phyloP scores from a whole-genome alignment of 2,329 filamentous ascomycete species.

The Domatiomyces globalis region DNA sequence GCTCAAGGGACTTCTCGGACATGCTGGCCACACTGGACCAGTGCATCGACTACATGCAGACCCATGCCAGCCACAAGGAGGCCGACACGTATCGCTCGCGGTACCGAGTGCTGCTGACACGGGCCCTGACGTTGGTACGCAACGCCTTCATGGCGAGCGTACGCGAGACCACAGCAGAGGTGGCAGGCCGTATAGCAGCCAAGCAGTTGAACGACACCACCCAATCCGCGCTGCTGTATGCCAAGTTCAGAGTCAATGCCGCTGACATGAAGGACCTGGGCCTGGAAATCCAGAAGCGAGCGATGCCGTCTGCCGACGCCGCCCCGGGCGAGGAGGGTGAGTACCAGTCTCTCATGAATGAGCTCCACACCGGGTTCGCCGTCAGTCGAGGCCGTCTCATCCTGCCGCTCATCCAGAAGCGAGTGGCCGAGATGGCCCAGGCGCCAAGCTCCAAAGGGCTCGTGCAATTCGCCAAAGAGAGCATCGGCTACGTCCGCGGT shows the following conservation, averaged over 20 bases:
- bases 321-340: conserved; percentile 46
- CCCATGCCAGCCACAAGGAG: conserved; percentile 73
- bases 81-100: conserved; percentile 75
- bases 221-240: conserved; percentile 55
- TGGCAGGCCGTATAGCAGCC: conserved; percentile 49
- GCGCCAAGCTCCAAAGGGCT: conserved; percentile 48
- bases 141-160: conserved; percentile 52
- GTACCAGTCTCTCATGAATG: conserved; percentile 52
- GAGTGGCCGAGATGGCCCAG: conserved; percentile 40
- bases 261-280: conserved; percentile 52
- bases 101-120: conserved; percentile 66
- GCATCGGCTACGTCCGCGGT: conserved; percentile 51
- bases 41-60: conserved; percentile 84
- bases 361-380: conserved; percentile 50
- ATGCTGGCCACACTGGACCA: conserved; percentile 78
- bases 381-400: conserved; percentile 45
- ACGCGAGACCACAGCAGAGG: conserved; percentile 48
- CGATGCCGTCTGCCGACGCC: conserved; percentile 44
- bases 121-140: conserved; percentile 51
- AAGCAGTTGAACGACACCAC: conserved; percentile 58
- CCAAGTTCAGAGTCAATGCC: conserved; percentile 55
- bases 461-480: conserved; percentile 49
- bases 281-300: conserved; percentile 53
- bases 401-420: conserved; percentile 48
- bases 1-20: conserved; percentile 70